Evolutionary conservation across 2,329 filamentous ascomycete genomes (phyloP).

Genomic region (Aspergillus neoniger): DNA sequence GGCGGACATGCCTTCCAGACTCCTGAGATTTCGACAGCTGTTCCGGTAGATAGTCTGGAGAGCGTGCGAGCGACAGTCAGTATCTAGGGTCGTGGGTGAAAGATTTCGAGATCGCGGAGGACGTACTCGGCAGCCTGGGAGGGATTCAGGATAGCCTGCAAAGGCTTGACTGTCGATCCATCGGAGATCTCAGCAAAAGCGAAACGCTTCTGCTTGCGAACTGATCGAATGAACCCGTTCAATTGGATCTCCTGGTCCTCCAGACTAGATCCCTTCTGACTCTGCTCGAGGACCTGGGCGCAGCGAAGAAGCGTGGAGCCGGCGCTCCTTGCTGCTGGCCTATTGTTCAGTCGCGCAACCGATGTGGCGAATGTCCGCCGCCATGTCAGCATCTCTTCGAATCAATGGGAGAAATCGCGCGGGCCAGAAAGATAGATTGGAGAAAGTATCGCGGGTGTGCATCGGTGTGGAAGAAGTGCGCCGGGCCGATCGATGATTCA

Average conservation of each 20-base stretch:
- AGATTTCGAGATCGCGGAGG: neutral
- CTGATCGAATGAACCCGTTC: conserved; percentile 78
- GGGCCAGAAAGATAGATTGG: neutral
- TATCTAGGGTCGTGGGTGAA: neutral
- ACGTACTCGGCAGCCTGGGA: conserved; percentile 71
- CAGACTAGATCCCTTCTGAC: conserved; percentile 28
- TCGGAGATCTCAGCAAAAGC: conserved; percentile 85
- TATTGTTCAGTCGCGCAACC: conserved; percentile 34
- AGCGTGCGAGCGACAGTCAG: conserved; percentile 18
- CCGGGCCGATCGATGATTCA: conserved; percentile 18
- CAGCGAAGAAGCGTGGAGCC: conserved; percentile 36
- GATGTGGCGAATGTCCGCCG: conserved; percentile 42
- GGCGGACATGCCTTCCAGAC: conserved; percentile 71
- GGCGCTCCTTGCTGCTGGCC: conserved; percentile 14
- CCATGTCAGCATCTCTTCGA: conserved; percentile 43
- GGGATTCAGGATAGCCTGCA: conserved; percentile 80
- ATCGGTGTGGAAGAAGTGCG: neutral
- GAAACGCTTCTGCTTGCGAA: conserved; percentile 80
- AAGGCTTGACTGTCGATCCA: conserved; percentile 74
- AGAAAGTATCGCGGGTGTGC: neutral
- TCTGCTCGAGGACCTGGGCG: conserved; percentile 40
- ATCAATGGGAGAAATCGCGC: conserved; percentile 8
- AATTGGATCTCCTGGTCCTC: conserved; percentile 56
- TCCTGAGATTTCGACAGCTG: conserved; percentile 76
- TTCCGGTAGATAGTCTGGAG: conserved; percentile 74